Evolutionary conservation across 192 early-diverging fungal genomes (phyloP).

Genomic region (Phycomyces nitens): DNA sequence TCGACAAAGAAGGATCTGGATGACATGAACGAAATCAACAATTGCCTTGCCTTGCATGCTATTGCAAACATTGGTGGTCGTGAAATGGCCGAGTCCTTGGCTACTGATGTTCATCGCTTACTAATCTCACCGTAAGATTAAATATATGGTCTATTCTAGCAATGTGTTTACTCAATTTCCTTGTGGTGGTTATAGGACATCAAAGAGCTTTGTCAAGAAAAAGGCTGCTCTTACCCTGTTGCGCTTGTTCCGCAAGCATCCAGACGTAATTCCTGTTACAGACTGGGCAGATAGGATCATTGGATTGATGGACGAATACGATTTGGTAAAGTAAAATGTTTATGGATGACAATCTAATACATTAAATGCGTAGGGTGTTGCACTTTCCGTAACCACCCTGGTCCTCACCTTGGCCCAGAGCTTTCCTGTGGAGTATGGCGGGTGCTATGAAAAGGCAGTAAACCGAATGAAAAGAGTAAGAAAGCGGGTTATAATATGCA

Average conservation of each 20-base stretch:
- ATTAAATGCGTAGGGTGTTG: slow-evolving; percentile 63
- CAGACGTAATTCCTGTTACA: slow-evolving; percentile 80
- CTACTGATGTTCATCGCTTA: slow-evolving; percentile 77
- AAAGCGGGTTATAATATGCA: too few relatives aligned
- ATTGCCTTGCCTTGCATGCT: slow-evolving; percentile 90
- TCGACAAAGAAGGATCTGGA: slow-evolving; percentile 90
- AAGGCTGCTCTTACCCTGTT: slow-evolving; percentile 95
- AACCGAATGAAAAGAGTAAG: slow-evolving; percentile 72
- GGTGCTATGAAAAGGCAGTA: slow-evolving; percentile 75
- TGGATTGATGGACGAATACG: slow-evolving; percentile 80
- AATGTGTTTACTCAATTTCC: not conserved
- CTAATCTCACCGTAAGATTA: slow-evolving; percentile 82
- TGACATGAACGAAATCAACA: slow-evolving; percentile 76
- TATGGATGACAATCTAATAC: too few relatives aligned
- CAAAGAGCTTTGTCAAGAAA: slow-evolving; percentile 89
- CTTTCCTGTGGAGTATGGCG: slow-evolving; percentile 77
- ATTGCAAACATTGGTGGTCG: slow-evolving; percentile 94
- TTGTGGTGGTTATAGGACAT: slow-evolving; percentile 46
- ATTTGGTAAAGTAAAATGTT: too few relatives aligned
- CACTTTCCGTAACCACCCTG: slow-evolving; percentile 77
- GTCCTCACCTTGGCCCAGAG: slow-evolving; percentile 89
- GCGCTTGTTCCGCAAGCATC: slow-evolving; percentile 83
- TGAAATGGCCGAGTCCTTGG: slow-evolving; percentile 87
- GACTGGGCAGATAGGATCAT: slow-evolving; percentile 87
- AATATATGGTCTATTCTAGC: slow-evolving; percentile 19